phyloP scores from a whole-genome alignment of 1,284 basidiomycete genomes.

The Naganishia albida region DNA sequence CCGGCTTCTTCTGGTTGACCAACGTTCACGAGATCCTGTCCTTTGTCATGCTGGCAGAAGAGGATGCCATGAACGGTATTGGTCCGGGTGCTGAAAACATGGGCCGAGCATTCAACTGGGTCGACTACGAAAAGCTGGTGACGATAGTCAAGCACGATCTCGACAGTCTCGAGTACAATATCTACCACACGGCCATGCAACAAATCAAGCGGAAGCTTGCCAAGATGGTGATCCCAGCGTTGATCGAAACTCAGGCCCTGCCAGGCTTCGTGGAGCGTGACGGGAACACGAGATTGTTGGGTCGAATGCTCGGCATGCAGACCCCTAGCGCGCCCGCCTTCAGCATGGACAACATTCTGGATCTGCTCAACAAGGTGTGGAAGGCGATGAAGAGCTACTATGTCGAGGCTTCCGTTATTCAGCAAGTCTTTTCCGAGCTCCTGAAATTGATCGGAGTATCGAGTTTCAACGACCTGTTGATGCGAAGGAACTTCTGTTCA shows the following conservation, averaged over 20 bases:
- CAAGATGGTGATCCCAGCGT: constrained; percentile 98
- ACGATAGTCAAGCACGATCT: constrained; percentile 98
- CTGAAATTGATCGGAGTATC: constrained; percentile 96
- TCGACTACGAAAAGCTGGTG: constrained; percentile 93
- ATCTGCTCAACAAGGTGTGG: constrained; percentile 96
- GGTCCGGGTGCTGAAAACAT: constrained; percentile 92
- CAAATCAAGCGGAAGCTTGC: constrained; percentile 95
- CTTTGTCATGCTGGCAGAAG: constrained; percentile 97
- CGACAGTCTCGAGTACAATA: constrained; percentile 98
- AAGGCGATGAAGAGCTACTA: constrained; percentile 98
- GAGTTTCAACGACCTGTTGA: constrained; percentile 97
- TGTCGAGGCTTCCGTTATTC: constrained; percentile 96
- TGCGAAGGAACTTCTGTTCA: constrained; percentile 98
- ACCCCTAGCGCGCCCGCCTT: constrained; percentile 83
- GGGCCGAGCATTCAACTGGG: constrained; percentile 92
- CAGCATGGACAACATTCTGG: constrained; percentile 98
- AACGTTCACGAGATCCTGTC: constrained; percentile 99
- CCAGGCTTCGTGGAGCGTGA: constrained; percentile 98
- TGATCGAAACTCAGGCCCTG: constrained; percentile 95
- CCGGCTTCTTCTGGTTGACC: constrained; percentile 98
- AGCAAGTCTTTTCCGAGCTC: constrained; percentile 89
- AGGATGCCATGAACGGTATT: constrained; percentile 96
- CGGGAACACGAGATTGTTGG: constrained; percentile 84
- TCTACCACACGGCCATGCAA: constrained; percentile 99
- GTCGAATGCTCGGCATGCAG: constrained; percentile 74